These are phyloP conservation scores for Ophiocordyceps sinensis DNA, from an alignment of 2,329 filamentous ascomycete genomes.

Conservation along the genomic window DNA sequence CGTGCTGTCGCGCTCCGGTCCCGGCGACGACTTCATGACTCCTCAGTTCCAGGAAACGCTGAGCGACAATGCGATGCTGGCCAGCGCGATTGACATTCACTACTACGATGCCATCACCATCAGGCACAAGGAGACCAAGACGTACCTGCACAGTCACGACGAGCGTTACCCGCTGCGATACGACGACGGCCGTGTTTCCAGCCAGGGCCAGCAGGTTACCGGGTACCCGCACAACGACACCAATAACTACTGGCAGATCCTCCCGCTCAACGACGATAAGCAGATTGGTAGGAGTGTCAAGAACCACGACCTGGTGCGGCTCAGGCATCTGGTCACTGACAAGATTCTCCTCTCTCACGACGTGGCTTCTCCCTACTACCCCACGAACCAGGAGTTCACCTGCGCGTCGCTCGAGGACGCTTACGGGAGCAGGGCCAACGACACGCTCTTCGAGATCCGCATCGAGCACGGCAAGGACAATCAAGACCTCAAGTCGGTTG, in stretches of 20 bases:
- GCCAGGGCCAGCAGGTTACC: conserved; percentile 94
- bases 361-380: conserved; percentile 89
- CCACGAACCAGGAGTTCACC: conserved; percentile 98
- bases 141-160: conserved; percentile 85
- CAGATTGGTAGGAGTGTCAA: conserved; percentile 51
- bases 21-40: conserved; percentile 97
- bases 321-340: conserved; percentile 77
- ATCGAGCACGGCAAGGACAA: conserved; percentile 72
- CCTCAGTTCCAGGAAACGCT: conserved; percentile 96
- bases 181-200: conserved; percentile 92
- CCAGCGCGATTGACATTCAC: conserved; percentile 71
- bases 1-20: conserved; percentile 74
- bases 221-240: conserved; percentile 97
- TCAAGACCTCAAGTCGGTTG: conserved; percentile 79
- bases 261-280: conserved; percentile 51
- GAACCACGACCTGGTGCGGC: conserved; percentile 74
- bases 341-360: conserved; percentile 84
- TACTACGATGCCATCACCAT: conserved; percentile 84
- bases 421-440: conserved; percentile 60
- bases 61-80: conserved; percentile 84
- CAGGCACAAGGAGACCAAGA: conserved; percentile 93
- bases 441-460: conserved; percentile 84
- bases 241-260: conserved; percentile 95
- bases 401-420: conserved; percentile 62
- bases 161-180: conserved; percentile 88